Percentiles rank a stretch among this genome's conserved stretches.
Evolutionary conservation across 495 filamentous ascomycete genomes (phyloP).

Genomic region (Hypoxylon rickii): DNA sequence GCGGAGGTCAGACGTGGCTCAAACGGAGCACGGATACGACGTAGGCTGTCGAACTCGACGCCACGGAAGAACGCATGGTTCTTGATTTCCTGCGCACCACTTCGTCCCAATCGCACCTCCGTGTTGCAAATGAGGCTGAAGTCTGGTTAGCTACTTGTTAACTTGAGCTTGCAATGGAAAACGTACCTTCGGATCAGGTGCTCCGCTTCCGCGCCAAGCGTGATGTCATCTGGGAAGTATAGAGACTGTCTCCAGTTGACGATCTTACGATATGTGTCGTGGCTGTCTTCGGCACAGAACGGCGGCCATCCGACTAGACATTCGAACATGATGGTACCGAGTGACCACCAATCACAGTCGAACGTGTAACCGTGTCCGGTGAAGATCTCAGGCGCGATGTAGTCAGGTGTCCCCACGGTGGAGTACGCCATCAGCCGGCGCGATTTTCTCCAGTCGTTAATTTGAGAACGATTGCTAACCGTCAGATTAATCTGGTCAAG

Average conservation of each 20-base stretch:
- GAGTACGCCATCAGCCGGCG: constrained; percentile 95
- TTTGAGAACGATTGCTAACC: constrained; percentile 92
- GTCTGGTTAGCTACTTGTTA: constrained; percentile 16
- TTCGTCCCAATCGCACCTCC: constrained; percentile 83
- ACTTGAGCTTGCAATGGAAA: constrained; percentile 4
- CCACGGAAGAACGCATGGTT: constrained; percentile 93
- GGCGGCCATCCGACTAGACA: constrained; percentile 98
- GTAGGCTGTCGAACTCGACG: constrained; percentile 89
- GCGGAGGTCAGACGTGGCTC: constrained; percentile 89
- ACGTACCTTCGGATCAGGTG: constrained; percentile 80
- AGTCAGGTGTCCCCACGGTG: constrained; percentile 97
- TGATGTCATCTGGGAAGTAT: constrained; percentile 95
- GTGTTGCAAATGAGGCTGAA: constrained; percentile 88
- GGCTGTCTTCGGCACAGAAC: constrained; percentile 96
- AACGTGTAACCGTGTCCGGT: constrained; percentile 93
- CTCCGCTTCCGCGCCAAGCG: constrained; percentile 84
- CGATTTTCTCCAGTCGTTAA: constrained; percentile 98
- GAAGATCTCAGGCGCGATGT: constrained; percentile 98
- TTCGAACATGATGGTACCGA: constrained; percentile 99
- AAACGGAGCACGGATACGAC: constrained; percentile 91
- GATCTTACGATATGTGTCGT: constrained; percentile 98
- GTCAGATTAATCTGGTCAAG: constrained; percentile 98
- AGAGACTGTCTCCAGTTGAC: constrained; percentile 95
- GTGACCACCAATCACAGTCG: constrained; percentile 98
- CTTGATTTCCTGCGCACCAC: constrained; percentile 88